Base-by-base conservation (phyloP, 192 early-diverging fungal genomes). In the Coemansia sp. region DNA sequence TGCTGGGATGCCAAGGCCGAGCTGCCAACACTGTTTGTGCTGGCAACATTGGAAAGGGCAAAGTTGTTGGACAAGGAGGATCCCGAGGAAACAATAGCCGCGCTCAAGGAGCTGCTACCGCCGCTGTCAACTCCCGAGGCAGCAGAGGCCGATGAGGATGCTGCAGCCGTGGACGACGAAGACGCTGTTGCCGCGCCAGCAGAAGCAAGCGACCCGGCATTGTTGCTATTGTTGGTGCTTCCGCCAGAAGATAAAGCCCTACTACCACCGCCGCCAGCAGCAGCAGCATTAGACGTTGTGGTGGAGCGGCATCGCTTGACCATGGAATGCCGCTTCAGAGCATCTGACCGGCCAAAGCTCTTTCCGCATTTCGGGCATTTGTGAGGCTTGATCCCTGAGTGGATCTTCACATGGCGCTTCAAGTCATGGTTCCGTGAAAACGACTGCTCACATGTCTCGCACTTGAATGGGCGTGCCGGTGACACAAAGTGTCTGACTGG, bases 401-500 rank as follows among this genome's bases (percentile, higher is more conserved):
- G 92, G 5, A 91, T 90, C 61, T 89, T 87, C 74, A 88, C 85
- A 64, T 93, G 92, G 5, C 91, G 79, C 63, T 91, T 90, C 10
- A 90, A 72, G 68, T 92, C 91, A 61, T 91, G 90, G 68, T 91
- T 88, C 52, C 91, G 85, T 39, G 86, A 89, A 68, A 92, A 92
- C 16, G 78, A 78, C 61, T 83, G 77, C 61, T 83, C 78, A 66
- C 84, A 82, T 4, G 74, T 83, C 52, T 81, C 71, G 68, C 84
- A 85, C 63, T 85, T 85, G 75, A 83, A 85, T 10, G 84, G 84
- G 54, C 81, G 71, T 9, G 84, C 74, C 3, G 84, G 84, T 0
- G 81, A 83, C 18, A 83, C 81, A 61, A 83, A 83, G 45, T 83
- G 81, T 19, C 81, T 63, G 26, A 83, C 74, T 13, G 77, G 77